Percentiles rank a stretch among this genome's conserved stretches.
Conservation (phyloP, 495 filamentous ascomycete species). For the Lophiostoma macrostomum region DNA sequence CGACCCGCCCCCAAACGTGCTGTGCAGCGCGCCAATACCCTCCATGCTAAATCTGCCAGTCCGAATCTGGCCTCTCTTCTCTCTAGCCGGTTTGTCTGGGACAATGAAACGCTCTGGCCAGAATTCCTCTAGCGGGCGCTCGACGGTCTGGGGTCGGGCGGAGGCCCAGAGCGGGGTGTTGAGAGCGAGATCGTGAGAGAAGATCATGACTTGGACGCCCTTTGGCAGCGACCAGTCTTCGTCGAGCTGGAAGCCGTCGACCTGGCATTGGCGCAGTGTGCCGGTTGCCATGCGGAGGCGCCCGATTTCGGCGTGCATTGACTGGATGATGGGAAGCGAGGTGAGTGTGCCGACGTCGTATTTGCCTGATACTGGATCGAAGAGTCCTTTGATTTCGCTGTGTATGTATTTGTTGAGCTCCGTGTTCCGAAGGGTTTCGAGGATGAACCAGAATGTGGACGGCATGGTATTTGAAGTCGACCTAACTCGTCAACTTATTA, state of each 20-base stretch:
- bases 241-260: constrained; percentile 4
- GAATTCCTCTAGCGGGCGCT: constrained; percentile 11
- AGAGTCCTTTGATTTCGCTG: neutral
- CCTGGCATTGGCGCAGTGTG: neutral
- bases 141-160: constrained; percentile 5
- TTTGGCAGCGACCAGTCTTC: constrained; percentile 8
- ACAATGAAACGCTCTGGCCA: constrained; percentile 19
- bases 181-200: constrained; percentile 9
- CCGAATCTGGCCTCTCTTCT: neutral
- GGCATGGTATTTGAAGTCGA: constrained; percentile 9
- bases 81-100: neutral
- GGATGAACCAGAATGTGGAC: constrained; percentile 5
- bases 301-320: constrained; percentile 16
- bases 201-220: constrained; percentile 1
- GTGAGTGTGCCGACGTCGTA: constrained; percentile 2
- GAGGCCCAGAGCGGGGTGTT: constrained; percentile 6
- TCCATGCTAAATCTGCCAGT: constrained; percentile 13
- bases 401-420: neutral
- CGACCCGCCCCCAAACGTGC: constrained; percentile 8
- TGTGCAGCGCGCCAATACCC: constrained; percentile 3
- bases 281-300: constrained; percentile 1
- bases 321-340: constrained; percentile 7
- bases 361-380: neutral
- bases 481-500: neutral
- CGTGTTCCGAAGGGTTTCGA: constrained; percentile 9